Percentiles rank a stretch among this genome's conserved stretches.
phyloP scores from a whole-genome alignment of 331 rosid genomes.

The Prunus yedoensis region DNA sequence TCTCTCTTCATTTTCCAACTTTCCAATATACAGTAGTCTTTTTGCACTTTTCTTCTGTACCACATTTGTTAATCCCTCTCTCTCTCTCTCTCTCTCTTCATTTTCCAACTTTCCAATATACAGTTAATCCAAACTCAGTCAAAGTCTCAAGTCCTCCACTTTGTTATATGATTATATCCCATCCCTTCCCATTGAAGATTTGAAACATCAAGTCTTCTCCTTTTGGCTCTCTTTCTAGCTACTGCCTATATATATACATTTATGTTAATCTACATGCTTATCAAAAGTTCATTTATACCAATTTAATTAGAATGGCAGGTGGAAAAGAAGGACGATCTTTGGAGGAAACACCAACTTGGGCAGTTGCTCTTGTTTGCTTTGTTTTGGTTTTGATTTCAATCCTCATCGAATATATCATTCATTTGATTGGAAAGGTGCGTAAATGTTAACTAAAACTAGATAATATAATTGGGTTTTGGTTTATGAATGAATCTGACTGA shows the following conservation, averaged over 20 bases:
- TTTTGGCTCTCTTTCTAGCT: not conserved
- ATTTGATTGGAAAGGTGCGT: constrained; percentile 30
- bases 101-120: too few species aligned
- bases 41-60: not conserved
- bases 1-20: too few species aligned
- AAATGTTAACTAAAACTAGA: too few species aligned
- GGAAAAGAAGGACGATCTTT: constrained; percentile 21
- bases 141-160: constrained; percentile 2
- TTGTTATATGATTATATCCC: not conserved
- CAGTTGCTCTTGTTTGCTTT: constrained; percentile 37
- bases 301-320: constrained; percentile 22
- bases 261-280: not conserved
- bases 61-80: too few species aligned
- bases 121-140: constrained; percentile 7
- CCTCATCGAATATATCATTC: constrained; percentile 27
- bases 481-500: too few species aligned
- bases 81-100: too few species aligned
- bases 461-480: not conserved
- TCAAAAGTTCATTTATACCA: not conserved
- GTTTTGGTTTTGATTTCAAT: constrained; percentile 26
- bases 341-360: constrained; percentile 42
- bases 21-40: not conserved
- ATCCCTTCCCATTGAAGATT: not conserved
- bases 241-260: not conserved
- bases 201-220: not conserved